Base-by-base conservation (phyloP, 2,329 filamentous ascomycete species). In the Tympanopsis confertula region DNA sequence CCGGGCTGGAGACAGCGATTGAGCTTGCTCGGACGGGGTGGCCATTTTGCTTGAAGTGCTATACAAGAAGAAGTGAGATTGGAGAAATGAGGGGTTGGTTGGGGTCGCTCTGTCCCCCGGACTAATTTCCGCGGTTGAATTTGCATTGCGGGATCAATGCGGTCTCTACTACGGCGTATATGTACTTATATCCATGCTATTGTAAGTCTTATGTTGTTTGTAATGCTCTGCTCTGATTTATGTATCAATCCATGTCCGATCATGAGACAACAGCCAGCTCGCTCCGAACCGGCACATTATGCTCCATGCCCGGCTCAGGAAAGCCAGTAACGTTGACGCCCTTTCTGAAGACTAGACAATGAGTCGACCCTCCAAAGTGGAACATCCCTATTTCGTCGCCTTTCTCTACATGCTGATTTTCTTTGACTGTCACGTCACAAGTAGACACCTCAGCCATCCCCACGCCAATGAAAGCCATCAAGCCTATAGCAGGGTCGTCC, bases 401-500 rank as follows among this genome's bases (percentile, higher is more conserved):
- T 63, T 86, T 86, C 38, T 63, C 63, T 13, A 87, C 50, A 38
- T 68, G 65, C 51, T 86, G 68, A 0, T 79, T 81, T 49, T 78
- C 71, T 46, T 66, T 66, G 10, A 84, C 78, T 0, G 74, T 81
- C 36, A 84, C 76, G 37, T 86, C 79, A 48, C 81, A 86, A 0
- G 78, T 78, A 41, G 71, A 79, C 12, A 86, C 82, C 56, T 88
- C 82, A 30, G 76, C 78, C 82, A 87, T 86, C 2, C 82, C 83
- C 3, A 87, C 69, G 1, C 71, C 75, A 12, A 87, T 61, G 44
- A 86, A 81, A 0, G 69, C 77, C 65, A 87, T 71, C 20, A 86
- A 57, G 0, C 82, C 82, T 26, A 86, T 75, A 1, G 63, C 63
- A 2, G 66, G 63, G 44, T 83, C 78, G 44, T 84, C 79, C 0